Evolutionary conservation across 331 rosid genomes (phyloP).

Genomic region (Acacia pycnantha): DNA sequence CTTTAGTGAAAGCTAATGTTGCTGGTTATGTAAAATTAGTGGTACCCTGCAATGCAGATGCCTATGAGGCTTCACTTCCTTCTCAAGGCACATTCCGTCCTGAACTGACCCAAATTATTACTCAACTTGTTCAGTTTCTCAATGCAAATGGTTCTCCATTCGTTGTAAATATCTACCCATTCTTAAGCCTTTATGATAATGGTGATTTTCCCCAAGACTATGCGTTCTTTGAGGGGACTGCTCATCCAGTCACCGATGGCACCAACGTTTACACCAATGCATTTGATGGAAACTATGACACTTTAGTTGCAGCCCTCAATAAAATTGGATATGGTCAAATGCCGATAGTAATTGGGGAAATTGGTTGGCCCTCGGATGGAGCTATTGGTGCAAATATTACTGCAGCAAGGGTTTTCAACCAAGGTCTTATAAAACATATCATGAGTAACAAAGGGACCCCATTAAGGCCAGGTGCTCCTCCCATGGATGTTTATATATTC

Average conservation of each 20-base stretch:
- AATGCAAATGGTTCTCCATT: constrained; percentile 94
- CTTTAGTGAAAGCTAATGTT: constrained; percentile 75
- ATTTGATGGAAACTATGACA: constrained; percentile 93
- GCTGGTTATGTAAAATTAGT: constrained; percentile 83
- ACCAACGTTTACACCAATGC: constrained; percentile 83
- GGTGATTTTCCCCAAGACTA: constrained; percentile 90
- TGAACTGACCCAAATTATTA: constrained; percentile 73
- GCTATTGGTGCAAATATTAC: constrained; percentile 76
- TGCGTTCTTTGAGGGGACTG: constrained; percentile 91
- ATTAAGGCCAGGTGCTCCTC: constrained; percentile 71
- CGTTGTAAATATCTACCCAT: constrained; percentile 92
- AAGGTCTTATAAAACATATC: constrained; percentile 77
- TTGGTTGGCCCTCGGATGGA: constrained; percentile 97
- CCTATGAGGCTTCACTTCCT: constrained; percentile 81
- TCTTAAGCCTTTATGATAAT: constrained; percentile 81
- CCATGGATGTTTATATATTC: constrained; percentile 79
- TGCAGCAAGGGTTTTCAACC: constrained; percentile 86
- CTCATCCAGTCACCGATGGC: constrained; percentile 84
- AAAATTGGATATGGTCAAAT: constrained; percentile 92
- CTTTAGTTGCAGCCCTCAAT: constrained; percentile 75
- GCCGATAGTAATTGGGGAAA: constrained; percentile 85
- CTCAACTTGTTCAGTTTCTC: constrained; percentile 75
- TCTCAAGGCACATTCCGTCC: constrained; percentile 94
- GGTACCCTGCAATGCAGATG: constrained; percentile 99
- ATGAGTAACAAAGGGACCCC: constrained; percentile 79